Evolutionary conservation across 768 basidiomycete species (phyloP).

Genomic region (Auricularia sp.): DNA sequence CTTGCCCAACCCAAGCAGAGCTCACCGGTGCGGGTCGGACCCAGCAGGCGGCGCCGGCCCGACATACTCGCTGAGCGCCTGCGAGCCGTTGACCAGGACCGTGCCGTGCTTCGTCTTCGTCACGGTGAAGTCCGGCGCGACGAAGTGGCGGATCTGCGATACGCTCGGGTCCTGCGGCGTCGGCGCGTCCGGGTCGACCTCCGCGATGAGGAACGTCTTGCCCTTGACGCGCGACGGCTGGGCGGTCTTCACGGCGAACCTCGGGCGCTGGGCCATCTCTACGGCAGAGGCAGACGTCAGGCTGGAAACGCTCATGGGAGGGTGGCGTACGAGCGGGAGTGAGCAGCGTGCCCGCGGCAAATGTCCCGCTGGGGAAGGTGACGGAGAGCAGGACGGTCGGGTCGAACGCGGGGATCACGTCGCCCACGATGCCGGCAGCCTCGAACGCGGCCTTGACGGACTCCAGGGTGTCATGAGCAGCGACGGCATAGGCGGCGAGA

Average conservation of each 20-base stretch:
- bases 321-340: constrained; percentile 6
- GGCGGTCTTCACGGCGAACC: constrained; percentile 2
- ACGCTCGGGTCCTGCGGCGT: constrained; percentile 35
- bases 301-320: background rate
- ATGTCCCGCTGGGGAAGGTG: constrained; percentile 5
- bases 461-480: constrained; percentile 1
- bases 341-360: constrained; percentile 7
- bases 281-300: background rate
- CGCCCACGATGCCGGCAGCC: constrained; percentile 6
- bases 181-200: constrained; percentile 40
- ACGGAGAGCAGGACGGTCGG: constrained; percentile 6
- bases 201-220: constrained; percentile 39
- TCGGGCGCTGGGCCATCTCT: constrained; percentile 6
- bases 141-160: constrained; percentile 40
- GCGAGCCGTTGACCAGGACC: constrained; percentile 29
- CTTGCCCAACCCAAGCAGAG: background rate
- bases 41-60: constrained; percentile 35
- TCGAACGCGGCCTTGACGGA: constrained; percentile 6
- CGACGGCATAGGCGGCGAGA: background rate
- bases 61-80: constrained; percentile 31
- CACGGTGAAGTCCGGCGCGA: constrained; percentile 33
- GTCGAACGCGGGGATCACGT: constrained; percentile 8
- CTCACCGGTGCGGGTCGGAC: constrained; percentile 35
- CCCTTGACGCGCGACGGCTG: background rate
- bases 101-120: constrained; percentile 8